Conservation (phyloP, 2,329 filamentous ascomycete species). For the Ampelomyces quisqualis region DNA sequence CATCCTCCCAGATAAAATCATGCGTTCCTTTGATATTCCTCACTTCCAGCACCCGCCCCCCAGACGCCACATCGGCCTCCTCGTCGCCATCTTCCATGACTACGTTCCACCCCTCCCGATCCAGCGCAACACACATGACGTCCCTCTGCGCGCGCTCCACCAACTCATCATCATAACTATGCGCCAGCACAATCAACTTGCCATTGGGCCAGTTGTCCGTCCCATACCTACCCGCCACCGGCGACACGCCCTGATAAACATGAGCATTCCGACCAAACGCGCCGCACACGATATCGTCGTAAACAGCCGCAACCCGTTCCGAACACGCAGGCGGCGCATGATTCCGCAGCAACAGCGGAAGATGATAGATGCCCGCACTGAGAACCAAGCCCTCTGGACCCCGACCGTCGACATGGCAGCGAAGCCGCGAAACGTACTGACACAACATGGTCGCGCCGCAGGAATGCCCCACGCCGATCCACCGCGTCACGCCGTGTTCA, state of each 20-base stretch:
- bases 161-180: constrained; percentile 52
- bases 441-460: constrained; percentile 65
- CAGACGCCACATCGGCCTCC: constrained; percentile 23
- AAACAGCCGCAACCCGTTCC: constrained; percentile 48
- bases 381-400: constrained; percentile 55
- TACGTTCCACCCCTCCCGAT: constrained; percentile 45
- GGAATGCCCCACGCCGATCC: constrained; percentile 63
- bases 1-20: constrained; percentile 64
- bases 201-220: constrained; percentile 44
- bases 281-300: constrained; percentile 58
- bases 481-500: constrained; percentile 50
- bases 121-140: constrained; percentile 55
- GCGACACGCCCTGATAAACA: constrained; percentile 49
- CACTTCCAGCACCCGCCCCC: constrained; percentile 39
- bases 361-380: constrained; percentile 67
- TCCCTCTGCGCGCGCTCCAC: constrained; percentile 60
- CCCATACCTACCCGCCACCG: constrained; percentile 50
- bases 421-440: constrained; percentile 50
- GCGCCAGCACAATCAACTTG: constrained; percentile 45
- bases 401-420: constrained; percentile 4
- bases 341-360: constrained; percentile 55
- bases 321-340: constrained; percentile 41
- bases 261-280: constrained; percentile 58
- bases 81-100: constrained; percentile 32
- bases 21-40: constrained; percentile 60